These are phyloP conservation scores for Phyllostachys edulis DNA, from an alignment of 176 grass and related monocot species.

Conservation along the genomic window DNA sequence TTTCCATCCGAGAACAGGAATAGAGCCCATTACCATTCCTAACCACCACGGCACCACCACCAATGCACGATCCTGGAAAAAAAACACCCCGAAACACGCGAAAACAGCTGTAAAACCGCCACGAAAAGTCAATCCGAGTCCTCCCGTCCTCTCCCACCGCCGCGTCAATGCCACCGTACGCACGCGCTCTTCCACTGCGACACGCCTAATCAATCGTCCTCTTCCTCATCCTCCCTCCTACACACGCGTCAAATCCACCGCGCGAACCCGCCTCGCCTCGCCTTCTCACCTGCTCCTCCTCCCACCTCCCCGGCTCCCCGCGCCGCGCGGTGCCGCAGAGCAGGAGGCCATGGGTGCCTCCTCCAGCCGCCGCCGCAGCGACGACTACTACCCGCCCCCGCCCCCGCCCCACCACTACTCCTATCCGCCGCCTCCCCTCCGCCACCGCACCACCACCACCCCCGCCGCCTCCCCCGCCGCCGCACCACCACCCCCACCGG, in stretches of 20 bases:
- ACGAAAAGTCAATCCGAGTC: conserved; percentile 26
- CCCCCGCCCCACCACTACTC: conserved; percentile 21
- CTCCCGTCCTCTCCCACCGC: not conserved
- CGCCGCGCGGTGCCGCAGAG: too few species aligned
- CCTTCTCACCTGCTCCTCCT: not conserved
- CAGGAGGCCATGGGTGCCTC: conserved; percentile 48
- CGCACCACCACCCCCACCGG: conserved; percentile 2
- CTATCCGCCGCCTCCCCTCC: not conserved
- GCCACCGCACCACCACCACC: not conserved
- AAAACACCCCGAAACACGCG: not conserved
- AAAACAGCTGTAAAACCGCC: not conserved
- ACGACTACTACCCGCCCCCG: conserved; percentile 46
- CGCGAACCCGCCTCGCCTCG: not conserved
- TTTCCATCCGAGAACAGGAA: too few species aligned
- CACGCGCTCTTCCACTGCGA: not conserved
- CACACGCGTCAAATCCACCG: conserved; percentile 6
- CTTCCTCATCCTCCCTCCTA: not conserved
- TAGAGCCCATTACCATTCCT: too few species aligned
- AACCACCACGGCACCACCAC: too few species aligned
- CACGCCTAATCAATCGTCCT: conserved; percentile 32
- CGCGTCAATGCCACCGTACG: conserved; percentile 29
- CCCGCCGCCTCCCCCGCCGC: not conserved
- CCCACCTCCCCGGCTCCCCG: not conserved
- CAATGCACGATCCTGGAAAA: not conserved
- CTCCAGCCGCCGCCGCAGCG: conserved; percentile 46